These are phyloP conservation scores for Ophiostoma angusticollis DNA, from an alignment of 2,329 filamentous ascomycete species.

Conservation along the genomic window DNA sequence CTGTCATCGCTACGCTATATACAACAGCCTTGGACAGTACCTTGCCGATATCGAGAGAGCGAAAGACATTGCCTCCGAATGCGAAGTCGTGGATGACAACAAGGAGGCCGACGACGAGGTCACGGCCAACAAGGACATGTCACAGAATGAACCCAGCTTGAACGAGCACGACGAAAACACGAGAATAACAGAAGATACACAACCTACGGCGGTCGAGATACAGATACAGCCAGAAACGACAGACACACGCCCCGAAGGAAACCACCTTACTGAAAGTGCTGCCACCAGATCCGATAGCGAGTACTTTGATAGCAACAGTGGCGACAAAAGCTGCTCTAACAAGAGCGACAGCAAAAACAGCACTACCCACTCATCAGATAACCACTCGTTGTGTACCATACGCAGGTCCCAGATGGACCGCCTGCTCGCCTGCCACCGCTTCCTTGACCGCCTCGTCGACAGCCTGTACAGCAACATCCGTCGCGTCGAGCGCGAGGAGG, in stretches of 20 bases:
- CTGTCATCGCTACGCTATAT: slow-evolving; percentile 8
- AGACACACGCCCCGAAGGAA: too few relatives aligned
- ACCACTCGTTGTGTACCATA: neutral
- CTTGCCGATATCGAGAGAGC: slow-evolving; percentile 3
- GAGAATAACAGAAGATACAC: too few relatives aligned
- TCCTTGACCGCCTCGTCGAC: neutral
- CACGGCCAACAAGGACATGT: neutral
- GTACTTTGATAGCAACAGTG: too few relatives aligned
- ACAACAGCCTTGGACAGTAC: slow-evolving; percentile 1
- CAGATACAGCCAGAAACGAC: too few relatives aligned
- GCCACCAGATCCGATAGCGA: too few relatives aligned
- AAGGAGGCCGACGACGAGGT: too few relatives aligned
- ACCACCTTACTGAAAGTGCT: too few relatives aligned
- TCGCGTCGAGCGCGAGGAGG: neutral
- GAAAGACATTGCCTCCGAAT: neutral
- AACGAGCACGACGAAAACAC: neutral
- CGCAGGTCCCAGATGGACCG: neutral
- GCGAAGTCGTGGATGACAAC: slow-evolving; percentile 1
- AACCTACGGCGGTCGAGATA: too few relatives aligned
- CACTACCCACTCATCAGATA: neutral
- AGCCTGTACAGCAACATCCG: slow-evolving; percentile 2
- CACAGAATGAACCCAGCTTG: neutral
- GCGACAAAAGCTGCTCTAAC: neutral
- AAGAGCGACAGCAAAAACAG: neutral
- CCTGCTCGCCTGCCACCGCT: neutral